Percentiles rank a stretch among this genome's conserved stretches.
phyloP scores from a whole-genome alignment of 768 basidiomycete species.

The Hygrocybe coccinea region DNA sequence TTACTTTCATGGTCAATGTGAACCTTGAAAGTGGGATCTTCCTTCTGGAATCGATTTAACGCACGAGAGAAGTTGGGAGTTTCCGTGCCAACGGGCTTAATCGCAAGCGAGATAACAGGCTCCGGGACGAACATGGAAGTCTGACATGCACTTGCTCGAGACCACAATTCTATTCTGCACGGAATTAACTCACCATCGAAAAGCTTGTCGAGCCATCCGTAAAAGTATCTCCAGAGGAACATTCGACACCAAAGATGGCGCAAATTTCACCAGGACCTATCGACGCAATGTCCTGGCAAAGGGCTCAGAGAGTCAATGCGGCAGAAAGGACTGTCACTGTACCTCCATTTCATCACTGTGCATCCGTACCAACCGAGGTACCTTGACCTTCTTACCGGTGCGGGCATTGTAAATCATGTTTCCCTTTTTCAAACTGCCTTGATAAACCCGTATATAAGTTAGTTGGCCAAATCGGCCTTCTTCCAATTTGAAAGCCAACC shows the following conservation, averaged over 20 bases:
- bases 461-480: slow-evolving; percentile 96
- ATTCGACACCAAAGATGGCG: slow-evolving; percentile 98
- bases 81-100: slow-evolving; percentile 89
- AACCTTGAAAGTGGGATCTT: slow-evolving; percentile 98
- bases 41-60: slow-evolving; percentile 95
- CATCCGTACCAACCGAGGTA: slow-evolving; percentile 94
- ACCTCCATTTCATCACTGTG: slow-evolving; percentile 99
- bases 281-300: slow-evolving; percentile 73
- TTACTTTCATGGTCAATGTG: slow-evolving; percentile 92
- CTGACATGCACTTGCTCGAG: slow-evolving; percentile 35
- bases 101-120: slow-evolving; percentile 92
- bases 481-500: slow-evolving; percentile 96
- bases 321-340: slow-evolving; percentile 13
- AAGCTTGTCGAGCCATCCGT: slow-evolving; percentile 84
- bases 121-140: slow-evolving; percentile 99
- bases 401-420: slow-evolving; percentile 85
- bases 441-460: slow-evolving; percentile 98
- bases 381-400: slow-evolving; percentile 95
- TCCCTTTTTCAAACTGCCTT: slow-evolving; percentile 86
- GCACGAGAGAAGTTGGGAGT: slow-evolving; percentile 96
- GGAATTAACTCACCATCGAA: slow-evolving; percentile 73
- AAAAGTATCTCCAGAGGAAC: slow-evolving; percentile 96
- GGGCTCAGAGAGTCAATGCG: neutral
- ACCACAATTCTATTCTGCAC: neutral
- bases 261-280: slow-evolving; percentile 99